Base-by-base conservation (phyloP, 1,139 yeast species). In the Blastobotrys arbuscula region DNA sequence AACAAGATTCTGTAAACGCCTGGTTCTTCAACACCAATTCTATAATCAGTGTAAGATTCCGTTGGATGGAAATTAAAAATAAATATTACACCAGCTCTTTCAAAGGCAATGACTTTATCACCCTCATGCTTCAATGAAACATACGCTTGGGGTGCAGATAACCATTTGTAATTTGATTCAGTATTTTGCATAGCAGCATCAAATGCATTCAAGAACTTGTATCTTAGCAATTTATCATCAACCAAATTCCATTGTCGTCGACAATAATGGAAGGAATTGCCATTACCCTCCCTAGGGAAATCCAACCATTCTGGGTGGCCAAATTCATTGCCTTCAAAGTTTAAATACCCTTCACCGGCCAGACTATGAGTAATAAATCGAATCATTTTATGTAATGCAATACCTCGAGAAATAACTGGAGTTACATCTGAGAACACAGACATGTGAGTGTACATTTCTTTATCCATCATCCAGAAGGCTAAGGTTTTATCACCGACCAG, bases 231-330 rank as follows among this genome's bases (percentile, higher is more conserved):
- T 28, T 82, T 77, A 65, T 92, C 97, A 52, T 84, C 82, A 36
- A 84, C 79, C 58, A 92, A 75, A 60, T 86, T 86, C 75, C 92
- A 92, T 68, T 92, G 97, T 61, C 98, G 79, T 63, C 97, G 79
- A 7, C 97, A 96, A 63, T 92, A 92, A 67, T 86, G 94, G 69
- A 86, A 92, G 19, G 95, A 83, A 66, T 89, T 90, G 35, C 76
- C 76, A 66, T 92, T 92, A 42, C 96, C 97, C 38, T 57, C 84
- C 58, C 97, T 79, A 12, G 98, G 98, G 75, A 92, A 92, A 67
- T 92, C 98, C 44, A 92, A 76, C 98, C 98, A 92, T 66, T 92
- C 98, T 2, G 98, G 98, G 62, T 92, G 98, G 15, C 98, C 98
- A 71, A 92, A 92, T 69, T 92, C 98, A 63, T 92, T 92, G 50